phyloP scores from a whole-genome alignment of 805 yeast species.

The Schizosaccharomyces cryophilus region DNA sequence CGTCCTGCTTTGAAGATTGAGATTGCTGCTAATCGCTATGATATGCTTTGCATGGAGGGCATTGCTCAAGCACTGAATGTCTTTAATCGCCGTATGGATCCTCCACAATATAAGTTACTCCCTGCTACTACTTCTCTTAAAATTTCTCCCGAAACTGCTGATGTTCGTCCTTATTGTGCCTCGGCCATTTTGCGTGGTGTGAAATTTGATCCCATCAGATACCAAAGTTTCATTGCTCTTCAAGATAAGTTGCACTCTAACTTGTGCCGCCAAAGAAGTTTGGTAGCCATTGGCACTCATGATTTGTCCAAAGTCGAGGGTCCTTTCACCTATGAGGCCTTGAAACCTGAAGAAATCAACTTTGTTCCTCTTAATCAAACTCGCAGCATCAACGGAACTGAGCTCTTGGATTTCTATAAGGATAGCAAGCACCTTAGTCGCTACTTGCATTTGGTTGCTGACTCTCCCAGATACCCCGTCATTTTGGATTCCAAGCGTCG shows the following conservation, averaged over 20 bases:
- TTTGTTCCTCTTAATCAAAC: constrained; percentile 19
- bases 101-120: constrained; percentile 10
- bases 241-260: constrained; percentile 92
- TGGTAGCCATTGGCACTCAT: constrained; percentile 97
- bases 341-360: constrained; percentile 49
- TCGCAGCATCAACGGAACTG: constrained; percentile 38
- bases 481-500: constrained; percentile 51
- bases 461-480: constrained; percentile 76
- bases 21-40: constrained; percentile 94
- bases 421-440: constrained; percentile 75
- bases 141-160: constrained; percentile 19
- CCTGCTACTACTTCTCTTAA: neutral
- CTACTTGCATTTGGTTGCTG: constrained; percentile 65
- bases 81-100: constrained; percentile 40
- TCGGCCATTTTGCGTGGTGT: constrained; percentile 80
- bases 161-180: constrained; percentile 77
- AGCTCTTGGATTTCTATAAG: constrained; percentile 72
- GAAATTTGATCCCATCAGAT: constrained; percentile 56
- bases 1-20: constrained; percentile 95
- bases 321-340: constrained; percentile 72
- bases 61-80: constrained; percentile 85
- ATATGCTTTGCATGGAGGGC: constrained; percentile 94
- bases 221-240: constrained; percentile 81
- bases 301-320: constrained; percentile 59
- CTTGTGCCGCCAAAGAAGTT: constrained; percentile 86